Percentiles rank a stretch among this genome's conserved stretches.
phyloP scores from a whole-genome alignment of 352 stramenopile species.

The Aphanomyces astaci region DNA sequence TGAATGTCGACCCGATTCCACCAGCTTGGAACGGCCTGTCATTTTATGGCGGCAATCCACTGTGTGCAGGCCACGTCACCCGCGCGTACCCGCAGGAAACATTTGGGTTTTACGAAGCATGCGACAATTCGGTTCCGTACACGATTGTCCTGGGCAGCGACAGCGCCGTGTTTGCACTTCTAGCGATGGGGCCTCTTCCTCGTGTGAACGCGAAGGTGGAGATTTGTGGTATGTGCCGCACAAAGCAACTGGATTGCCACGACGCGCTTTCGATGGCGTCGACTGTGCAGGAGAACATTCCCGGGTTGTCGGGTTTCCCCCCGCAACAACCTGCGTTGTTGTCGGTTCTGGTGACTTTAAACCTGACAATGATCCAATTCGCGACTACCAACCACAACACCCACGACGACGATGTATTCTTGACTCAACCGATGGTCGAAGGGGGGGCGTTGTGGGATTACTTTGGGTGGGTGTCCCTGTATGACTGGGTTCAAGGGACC shows the following conservation, averaged over 20 bases:
- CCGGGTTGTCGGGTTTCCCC: neutral
- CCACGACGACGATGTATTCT: neutral
- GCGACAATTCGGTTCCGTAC: neutral
- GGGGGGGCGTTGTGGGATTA: neutral
- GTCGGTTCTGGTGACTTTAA: too few relatives aligned
- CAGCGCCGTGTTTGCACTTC: slow-evolving; percentile 4
- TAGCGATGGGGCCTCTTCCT: neutral
- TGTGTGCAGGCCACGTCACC: neutral
- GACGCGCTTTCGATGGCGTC: neutral
- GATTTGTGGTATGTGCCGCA: neutral
- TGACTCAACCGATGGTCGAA: neutral
- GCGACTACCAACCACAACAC: neutral
- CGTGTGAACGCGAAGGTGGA: too few relatives aligned
- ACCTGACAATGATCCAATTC: slow-evolving; percentile 5
- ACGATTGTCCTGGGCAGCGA: neutral
- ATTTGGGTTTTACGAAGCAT: slow-evolving; percentile 15
- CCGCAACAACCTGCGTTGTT: too few relatives aligned
- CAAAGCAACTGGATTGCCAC: neutral
- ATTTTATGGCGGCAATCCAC: slow-evolving; percentile 12
- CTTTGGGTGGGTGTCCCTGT: slow-evolving; percentile 10
- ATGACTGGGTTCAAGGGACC: slow-evolving; percentile 4
- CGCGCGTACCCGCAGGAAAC: neutral
- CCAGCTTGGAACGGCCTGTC: neutral
- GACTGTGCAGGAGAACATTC: neutral
- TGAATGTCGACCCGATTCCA: neutral